Evolutionary conservation across 2,329 filamentous ascomycete species (phyloP).

Genomic region (Ramichloridium luteum): DNA sequence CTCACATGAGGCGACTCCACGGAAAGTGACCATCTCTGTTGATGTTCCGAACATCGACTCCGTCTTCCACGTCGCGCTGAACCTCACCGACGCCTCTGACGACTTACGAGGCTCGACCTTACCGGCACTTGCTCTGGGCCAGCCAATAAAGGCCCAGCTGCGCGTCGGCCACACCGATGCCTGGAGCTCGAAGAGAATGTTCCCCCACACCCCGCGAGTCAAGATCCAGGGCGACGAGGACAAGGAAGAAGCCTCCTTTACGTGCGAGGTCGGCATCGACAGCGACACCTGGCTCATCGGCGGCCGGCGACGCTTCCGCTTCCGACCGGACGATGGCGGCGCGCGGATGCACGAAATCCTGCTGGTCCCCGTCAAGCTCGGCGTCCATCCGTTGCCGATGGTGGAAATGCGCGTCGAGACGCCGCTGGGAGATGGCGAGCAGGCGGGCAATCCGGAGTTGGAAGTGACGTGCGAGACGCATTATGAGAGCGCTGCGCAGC

Average conservation of each 20-base stretch:
- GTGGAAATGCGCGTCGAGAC: slow-evolving; percentile 63
- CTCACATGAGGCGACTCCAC: slow-evolving; percentile 4
- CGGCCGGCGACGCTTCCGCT: slow-evolving; percentile 67
- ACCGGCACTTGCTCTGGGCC: slow-evolving; percentile 45
- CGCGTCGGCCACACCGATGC: slow-evolving; percentile 43
- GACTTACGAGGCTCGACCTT: slow-evolving; percentile 4
- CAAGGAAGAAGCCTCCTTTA: slow-evolving; percentile 48
- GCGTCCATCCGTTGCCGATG: slow-evolving; percentile 62
- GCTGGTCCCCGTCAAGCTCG: slow-evolving; percentile 67
- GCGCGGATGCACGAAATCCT: slow-evolving; percentile 33
- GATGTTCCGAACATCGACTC: slow-evolving; percentile 75
- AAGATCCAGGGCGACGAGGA: slow-evolving; percentile 10
- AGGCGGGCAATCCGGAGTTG: slow-evolving; percentile 13
- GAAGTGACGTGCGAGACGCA: slow-evolving; percentile 60
- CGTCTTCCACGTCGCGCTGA: slow-evolving; percentile 55
- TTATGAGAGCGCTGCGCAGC: slow-evolving; percentile 64
- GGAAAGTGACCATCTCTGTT: slow-evolving; percentile 72
- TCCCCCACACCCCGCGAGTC: slow-evolving; percentile 14
- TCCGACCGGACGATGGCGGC: slow-evolving; percentile 37
- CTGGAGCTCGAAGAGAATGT: slow-evolving; percentile 43
- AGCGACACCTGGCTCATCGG: slow-evolving; percentile 75
- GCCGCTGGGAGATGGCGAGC: slow-evolving; percentile 20
- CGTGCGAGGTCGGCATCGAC: slow-evolving; percentile 67
- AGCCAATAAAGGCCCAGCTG: slow-evolving; percentile 52
- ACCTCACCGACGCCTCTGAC: slow-evolving; percentile 9